These are phyloP conservation scores for Narthecium ossifragum DNA, from an alignment of 106 monocot species.

Conservation along the genomic window DNA sequence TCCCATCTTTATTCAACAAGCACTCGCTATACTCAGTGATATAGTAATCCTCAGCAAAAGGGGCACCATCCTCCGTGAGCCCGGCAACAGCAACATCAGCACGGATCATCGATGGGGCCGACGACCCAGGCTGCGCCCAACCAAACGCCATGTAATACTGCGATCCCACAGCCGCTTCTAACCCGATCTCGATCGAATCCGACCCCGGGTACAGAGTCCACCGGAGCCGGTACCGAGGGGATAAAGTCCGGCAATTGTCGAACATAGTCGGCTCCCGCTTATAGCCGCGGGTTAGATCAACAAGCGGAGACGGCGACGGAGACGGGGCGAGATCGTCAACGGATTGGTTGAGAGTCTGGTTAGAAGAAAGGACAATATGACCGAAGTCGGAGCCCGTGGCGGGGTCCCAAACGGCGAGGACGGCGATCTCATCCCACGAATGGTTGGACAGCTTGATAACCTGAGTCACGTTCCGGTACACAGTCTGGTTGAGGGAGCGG, in stretches of 20 bases:
- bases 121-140: constrained; percentile 49
- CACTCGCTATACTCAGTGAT: constrained; percentile 80
- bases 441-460: constrained; percentile 25
- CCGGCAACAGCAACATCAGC: constrained; percentile 66
- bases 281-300: not conserved
- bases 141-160: constrained; percentile 95
- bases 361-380: constrained; percentile 31
- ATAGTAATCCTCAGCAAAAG: constrained; percentile 89
- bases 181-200: constrained; percentile 51
- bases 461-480: constrained; percentile 49
- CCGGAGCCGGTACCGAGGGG: constrained; percentile 50
- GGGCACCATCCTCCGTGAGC: constrained; percentile 68
- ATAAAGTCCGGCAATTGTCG: constrained; percentile 61
- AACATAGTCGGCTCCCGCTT: constrained; percentile 56
- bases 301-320: not conserved
- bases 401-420: constrained; percentile 73
- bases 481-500: constrained; percentile 42
- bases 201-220: constrained; percentile 50
- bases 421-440: constrained; percentile 49
- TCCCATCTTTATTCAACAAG: constrained; percentile 60
- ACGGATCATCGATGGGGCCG: constrained; percentile 54
- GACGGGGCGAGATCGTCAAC: constrained; percentile 5
- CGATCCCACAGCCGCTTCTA: constrained; percentile 64
- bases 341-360: constrained; percentile 13
- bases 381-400: constrained; percentile 75